Conservation (phyloP, 2,329 filamentous ascomycete genomes). For the Fonsecaea pedrosoi region DNA sequence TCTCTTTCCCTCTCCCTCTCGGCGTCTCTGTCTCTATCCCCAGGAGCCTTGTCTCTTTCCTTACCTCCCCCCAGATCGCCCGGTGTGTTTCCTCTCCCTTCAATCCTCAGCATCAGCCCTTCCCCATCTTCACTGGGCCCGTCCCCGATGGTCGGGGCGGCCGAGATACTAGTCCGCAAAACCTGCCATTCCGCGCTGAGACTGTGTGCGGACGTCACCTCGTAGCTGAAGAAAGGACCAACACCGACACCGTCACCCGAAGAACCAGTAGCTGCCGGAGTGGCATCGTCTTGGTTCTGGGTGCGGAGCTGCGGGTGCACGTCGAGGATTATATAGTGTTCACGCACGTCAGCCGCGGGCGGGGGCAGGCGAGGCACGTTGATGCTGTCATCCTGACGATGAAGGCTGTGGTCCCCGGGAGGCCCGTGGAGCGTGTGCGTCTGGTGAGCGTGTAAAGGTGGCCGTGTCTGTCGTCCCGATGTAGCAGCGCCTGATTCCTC, state of each 20-base stretch:
- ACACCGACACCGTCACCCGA: constrained; percentile 54
- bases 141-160: constrained; percentile 70
- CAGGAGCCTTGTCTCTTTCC: constrained; percentile 14
- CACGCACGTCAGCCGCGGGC: constrained; percentile 54
- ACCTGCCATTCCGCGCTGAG: constrained; percentile 77
- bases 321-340: constrained; percentile 66
- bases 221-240: constrained; percentile 55
- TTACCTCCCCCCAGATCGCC: constrained; percentile 39
- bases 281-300: constrained; percentile 11
- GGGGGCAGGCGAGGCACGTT: constrained; percentile 53
- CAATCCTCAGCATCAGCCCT: constrained; percentile 54
- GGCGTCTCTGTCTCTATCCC: background rate
- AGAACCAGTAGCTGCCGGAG: constrained; percentile 38
- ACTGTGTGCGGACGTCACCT: constrained; percentile 72
- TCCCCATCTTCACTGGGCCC: constrained; percentile 51
- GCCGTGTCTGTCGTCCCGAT: constrained; percentile 23
- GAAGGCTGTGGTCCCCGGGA: background rate
- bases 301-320: constrained; percentile 47
- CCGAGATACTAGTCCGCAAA: constrained; percentile 59
- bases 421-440: background rate
- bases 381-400: constrained; percentile 38
- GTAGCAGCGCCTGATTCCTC: constrained; percentile 2
- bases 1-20: constrained; percentile 39
- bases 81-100: constrained; percentile 43
- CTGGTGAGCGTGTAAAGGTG: background rate